Base-by-base conservation (phyloP, 169 alveolate genomes). In the Eimeria necatrix region DNA sequence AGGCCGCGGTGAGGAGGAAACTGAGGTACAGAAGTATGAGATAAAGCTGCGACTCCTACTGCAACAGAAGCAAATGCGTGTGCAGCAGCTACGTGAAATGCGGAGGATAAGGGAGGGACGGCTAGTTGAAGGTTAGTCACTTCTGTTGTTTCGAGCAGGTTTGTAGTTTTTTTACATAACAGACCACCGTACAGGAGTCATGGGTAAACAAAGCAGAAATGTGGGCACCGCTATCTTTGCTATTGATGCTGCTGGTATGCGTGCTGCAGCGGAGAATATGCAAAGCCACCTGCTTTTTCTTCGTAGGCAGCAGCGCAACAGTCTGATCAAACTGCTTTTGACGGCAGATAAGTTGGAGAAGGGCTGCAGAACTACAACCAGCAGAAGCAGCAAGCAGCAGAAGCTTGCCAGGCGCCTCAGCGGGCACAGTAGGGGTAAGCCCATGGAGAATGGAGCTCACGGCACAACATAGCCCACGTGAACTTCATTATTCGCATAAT, bases 311-410 rank as follows among this genome's bases (percentile, higher is more conserved):
- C 87, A 76, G 87, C 87, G 32, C 41, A 8, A 22, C 20, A 71
- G 83, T 32, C 51, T 22, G 16, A 5, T 8, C n/a, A 4, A 41
- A 22, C 83, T 71, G 20, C 83, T 71, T 22, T 6, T 22, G 51
- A 16, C 83, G 12, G 83, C 83, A 26, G 46, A n/a, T 48, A 48
- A 22, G 10, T 32, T 71, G 18, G 83, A 71, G 52, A 71, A 32
- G 52, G 3, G 83, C 83, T n/a, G 83, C 83, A 71, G 83, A 32
- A 71, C 51, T 4, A 71, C 16, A 22, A 22, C 51, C 83, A 22
- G 52, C 83, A 22, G 83, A 32, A 71, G 52, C 83, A 71, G 83
- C 83, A 71, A 4, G 83, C 83, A 22, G 83, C 83, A 71, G 83
- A 32, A 71, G 52, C 46, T 32, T 16, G 1, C 49, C 61, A 49